phyloP scores from a whole-genome alignment of 768 basidiomycete species.

The Pleurotus giganteus region DNA sequence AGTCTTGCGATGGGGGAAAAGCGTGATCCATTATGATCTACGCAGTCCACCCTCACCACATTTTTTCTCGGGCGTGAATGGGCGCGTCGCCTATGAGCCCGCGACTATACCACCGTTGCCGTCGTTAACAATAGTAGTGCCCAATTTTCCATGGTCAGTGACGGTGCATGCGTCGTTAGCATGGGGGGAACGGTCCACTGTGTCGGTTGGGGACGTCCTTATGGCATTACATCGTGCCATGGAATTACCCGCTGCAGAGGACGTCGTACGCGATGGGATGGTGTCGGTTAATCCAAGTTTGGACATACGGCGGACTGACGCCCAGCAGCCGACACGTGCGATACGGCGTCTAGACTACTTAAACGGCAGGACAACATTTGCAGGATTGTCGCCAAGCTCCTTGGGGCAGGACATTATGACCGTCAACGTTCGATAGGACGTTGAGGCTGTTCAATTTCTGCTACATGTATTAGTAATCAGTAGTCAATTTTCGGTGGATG shows the following conservation, averaged over 20 bases:
- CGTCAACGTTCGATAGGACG: background rate
- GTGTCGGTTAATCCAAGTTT: background rate
- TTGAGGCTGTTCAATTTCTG: background rate
- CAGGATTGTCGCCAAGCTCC: background rate
- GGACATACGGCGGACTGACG: background rate
- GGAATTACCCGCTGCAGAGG: background rate
- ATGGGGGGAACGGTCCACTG: background rate
- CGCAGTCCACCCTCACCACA: background rate
- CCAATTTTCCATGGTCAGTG: background rate
- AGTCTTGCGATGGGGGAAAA: background rate
- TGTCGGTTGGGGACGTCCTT: background rate
- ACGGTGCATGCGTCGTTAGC: background rate
- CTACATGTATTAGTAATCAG: too few relatives aligned
- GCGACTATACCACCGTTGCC: slow-evolving; percentile 1
- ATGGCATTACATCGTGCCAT: background rate
- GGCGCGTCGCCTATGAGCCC: background rate
- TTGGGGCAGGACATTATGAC: background rate
- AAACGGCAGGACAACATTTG: background rate
- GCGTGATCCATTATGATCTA: background rate
- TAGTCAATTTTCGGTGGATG: background rate
- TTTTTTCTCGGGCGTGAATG: background rate
- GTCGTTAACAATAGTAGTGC: background rate
- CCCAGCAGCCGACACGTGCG: background rate
- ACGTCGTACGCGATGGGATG: background rate
- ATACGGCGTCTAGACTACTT: background rate